Evolutionary conservation across 2,329 filamentous ascomycete species (phyloP).

Genomic region (Arthrobotrys conoides): DNA sequence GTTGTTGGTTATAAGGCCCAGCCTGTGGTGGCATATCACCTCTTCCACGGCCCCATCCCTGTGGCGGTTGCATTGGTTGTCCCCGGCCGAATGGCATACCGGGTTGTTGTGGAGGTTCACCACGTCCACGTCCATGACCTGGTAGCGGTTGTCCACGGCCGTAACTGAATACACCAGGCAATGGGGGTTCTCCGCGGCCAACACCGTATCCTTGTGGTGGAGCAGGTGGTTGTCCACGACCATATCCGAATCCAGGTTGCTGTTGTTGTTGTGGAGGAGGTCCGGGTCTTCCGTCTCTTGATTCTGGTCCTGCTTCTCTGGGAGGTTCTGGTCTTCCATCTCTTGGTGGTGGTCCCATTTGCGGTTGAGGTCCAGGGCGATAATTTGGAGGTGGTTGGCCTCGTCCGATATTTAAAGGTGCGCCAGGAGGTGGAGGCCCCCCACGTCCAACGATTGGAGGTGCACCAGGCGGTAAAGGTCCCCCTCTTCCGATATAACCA

Average conservation of each 20-base stretch:
- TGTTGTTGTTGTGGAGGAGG: neutral
- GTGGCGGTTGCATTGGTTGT: constrained; percentile 27
- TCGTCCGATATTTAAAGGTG: constrained; percentile 22
- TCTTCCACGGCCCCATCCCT: constrained; percentile 30
- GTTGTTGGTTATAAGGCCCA: constrained; percentile 17
- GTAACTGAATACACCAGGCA: constrained; percentile 32
- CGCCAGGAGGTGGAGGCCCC: constrained; percentile 29
- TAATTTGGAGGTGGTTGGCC: constrained; percentile 17
- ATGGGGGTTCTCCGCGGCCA: constrained; percentile 17
- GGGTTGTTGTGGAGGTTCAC: constrained; percentile 22
- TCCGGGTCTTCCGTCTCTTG: constrained; percentile 23
- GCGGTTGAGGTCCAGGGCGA: constrained; percentile 10
- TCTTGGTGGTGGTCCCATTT: constrained; percentile 11
- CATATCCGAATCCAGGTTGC: constrained; percentile 18
- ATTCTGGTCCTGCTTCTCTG: constrained; percentile 14
- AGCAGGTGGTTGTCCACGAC: constrained; percentile 29
- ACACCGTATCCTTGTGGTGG: constrained; percentile 34
- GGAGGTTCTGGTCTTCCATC: constrained; percentile 8
- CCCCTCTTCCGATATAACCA: constrained; percentile 30
- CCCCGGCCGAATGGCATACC: constrained; percentile 23
- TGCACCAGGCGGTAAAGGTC: constrained; percentile 25
- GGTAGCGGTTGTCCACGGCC: constrained; percentile 30
- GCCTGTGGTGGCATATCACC: constrained; percentile 27
- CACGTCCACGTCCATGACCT: constrained; percentile 35
- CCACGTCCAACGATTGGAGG: neutral